Base-by-base conservation (phyloP, 805 yeast genomes). In the Starmerella geochares region DNA sequence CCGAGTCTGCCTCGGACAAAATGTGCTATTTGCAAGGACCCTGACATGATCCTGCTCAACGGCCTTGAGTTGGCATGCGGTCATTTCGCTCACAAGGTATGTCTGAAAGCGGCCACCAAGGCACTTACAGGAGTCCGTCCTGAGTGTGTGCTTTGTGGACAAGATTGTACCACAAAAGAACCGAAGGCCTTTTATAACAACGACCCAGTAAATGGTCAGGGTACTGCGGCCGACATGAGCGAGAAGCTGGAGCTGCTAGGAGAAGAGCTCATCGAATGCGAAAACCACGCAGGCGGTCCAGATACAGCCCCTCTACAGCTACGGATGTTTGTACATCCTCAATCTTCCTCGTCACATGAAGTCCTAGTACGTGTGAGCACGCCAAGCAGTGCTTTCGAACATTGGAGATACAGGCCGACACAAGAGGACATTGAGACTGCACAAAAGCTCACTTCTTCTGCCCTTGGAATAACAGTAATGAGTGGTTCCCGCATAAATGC, bases 31-130 rank as follows among this genome's bases (percentile, higher is more conserved):
- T 51, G 54, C 28, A 14, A 24, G n/a, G 54, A 51, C 20, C 17
- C 27, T 3, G 38, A 35, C 32, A 28, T 49, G 47, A 17, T 35
- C 3, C 24, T 27, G 19, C 17, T 48, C 20, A 53, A 49, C 21
- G 52, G 46, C 3, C 9, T 28, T 2, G 47, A 42, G 29, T 27
- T 47, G 3, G 16, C 17, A 14, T 53, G 56, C 25, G 54, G 56
- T 2, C 55, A 53, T 27, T 46, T 37, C 23, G 51, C 33, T 3
- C 56, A 53, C 27, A 19, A 23, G 25, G 5, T 19, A 16, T 53
- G 56, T 16, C 11, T 53, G n/a, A 42, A 21, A 13, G 47, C 21
- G 2, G 24, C 32, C 3, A 24, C 3, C 2, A 23, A 17, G 10
- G 23, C 9, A 11, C 29, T n/a, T 1, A 35, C 21, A 13, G 54